Evolutionary conservation across 441 rosid genomes (phyloP).

Genomic region (Manihot esculenta): DNA sequence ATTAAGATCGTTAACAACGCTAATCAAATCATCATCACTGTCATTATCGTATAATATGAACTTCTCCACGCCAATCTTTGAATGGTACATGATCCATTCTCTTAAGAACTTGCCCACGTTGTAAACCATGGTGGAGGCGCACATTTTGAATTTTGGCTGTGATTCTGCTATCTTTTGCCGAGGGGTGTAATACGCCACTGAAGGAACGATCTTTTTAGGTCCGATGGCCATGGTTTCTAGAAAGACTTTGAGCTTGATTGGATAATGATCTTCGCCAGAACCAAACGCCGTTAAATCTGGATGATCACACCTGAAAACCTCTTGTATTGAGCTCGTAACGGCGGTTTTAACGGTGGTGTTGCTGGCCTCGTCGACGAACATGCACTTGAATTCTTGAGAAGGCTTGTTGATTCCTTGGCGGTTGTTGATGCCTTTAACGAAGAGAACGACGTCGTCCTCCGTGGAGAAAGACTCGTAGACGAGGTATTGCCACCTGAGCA

Average conservation of each 20-base stretch:
- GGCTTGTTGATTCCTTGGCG: slow-evolving; percentile 54
- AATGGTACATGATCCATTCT: slow-evolving; percentile 78
- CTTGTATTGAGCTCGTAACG: slow-evolving; percentile 74
- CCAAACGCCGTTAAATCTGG: slow-evolving; percentile 40
- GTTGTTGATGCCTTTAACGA: slow-evolving; percentile 67
- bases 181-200: slow-evolving; percentile 61
- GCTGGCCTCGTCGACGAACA: slow-evolving; percentile 40
- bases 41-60: slow-evolving; percentile 73
- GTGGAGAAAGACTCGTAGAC: slow-evolving; percentile 75
- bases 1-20: slow-evolving; percentile 40
- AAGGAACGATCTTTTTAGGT: slow-evolving; percentile 39
- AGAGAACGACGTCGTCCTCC: slow-evolving; percentile 66
- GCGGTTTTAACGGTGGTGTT: slow-evolving; percentile 42
- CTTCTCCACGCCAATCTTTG: slow-evolving; percentile 62
- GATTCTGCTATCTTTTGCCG: slow-evolving; percentile 19
- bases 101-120: slow-evolving; percentile 66
- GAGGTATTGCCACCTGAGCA: slow-evolving; percentile 49
- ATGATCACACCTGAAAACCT: slow-evolving; percentile 67
- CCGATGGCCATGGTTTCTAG: slow-evolving; percentile 38
- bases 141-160: slow-evolving; percentile 31
- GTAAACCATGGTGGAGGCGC: slow-evolving; percentile 80
- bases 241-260: slow-evolving; percentile 36
- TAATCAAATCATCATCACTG: slow-evolving; percentile 59
- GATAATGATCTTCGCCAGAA: neutral
- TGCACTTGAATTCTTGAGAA: slow-evolving; percentile 52